Evolutionary conservation across 768 basidiomycete species (phyloP).

Genomic region (Xanthoconium purpureum): DNA sequence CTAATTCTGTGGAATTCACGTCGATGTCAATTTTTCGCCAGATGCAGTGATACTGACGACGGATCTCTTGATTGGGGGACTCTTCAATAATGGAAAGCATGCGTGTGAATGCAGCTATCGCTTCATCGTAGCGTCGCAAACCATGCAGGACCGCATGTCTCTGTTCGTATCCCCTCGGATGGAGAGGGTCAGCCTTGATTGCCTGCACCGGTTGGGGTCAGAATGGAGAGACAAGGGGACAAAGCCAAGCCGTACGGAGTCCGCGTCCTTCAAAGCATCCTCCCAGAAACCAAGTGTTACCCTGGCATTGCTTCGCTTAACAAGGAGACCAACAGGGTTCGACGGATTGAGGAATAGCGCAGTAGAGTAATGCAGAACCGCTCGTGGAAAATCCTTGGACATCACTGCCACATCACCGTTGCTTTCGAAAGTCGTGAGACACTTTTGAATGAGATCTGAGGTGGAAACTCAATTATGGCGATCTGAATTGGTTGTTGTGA

Average conservation of each 20-base stretch:
- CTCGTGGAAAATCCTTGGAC: neutral
- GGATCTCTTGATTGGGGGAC: no score
- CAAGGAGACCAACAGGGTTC: neutral
- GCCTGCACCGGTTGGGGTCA: neutral
- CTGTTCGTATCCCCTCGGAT: neutral
- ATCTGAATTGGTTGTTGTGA: neutral
- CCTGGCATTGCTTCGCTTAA: conserved; percentile 3
- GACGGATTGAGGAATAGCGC: neutral
- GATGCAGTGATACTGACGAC: no score
- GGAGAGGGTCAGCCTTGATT: neutral
- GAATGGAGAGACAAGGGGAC: fast-evolving
- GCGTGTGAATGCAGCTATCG: no score
- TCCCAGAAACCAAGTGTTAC: neutral
- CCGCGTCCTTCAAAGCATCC: neutral
- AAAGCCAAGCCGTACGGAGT: neutral
- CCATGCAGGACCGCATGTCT: no score
- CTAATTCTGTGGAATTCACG: no score
- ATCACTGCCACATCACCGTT: neutral
- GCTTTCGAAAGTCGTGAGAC: neutral
- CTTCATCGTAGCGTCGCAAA: no score
- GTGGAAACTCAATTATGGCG: neutral
- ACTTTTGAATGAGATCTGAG: neutral
- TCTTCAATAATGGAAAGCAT: neutral
- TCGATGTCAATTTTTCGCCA: no score
- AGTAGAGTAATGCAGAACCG: neutral